Evolutionary conservation across 441 rosid species (phyloP), one percentile per base, ranked within the genome.

Genomic region (Corymbia citriodora): DNA sequence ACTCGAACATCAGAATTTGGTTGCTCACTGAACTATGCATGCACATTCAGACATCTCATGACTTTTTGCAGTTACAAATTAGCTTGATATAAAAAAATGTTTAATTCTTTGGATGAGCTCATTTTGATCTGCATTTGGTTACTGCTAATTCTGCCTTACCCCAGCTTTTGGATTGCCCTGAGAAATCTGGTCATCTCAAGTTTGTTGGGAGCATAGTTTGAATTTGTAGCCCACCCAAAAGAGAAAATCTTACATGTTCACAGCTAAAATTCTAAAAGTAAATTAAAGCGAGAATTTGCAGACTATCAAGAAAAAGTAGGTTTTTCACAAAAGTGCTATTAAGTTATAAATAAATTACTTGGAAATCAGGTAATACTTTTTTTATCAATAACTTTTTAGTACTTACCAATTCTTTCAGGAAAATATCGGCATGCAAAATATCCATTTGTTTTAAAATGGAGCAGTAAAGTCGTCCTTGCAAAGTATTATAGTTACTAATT

Each of bases 221-320:
- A 10, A 10, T 65, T 65, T 65, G 72, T 9, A 65, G 72, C 31
- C 19, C 19, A 65, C 72, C 72, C 72, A n/a, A 65, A 65, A 7
- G 36, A n/a, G 36, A 65, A 65, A 65, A n/a, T 36, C 36, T n/a
- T 65, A 14, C 5, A 40, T 65, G 72, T 29, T 63, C 33, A 63
- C 72, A 3, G 17, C 36, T 9, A 65, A 65, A 65, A 65, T 15
- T n/a, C 36, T 40, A 14, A 65, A 65, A 65, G 15, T 29, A 17
- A 2, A 10, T 23, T 0, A 0, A 57, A 57, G 29, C 2, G 63
- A 57, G 27, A 23, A 57, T 4, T 57, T 57, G 4, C 63, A 10
- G 12, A 57, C 12, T 10, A 57, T 4, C 27, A 57, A 10, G 27
- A 57, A 57, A 57, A 57, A 9, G 1, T 57, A 27, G 70, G 14